Evolutionary conservation across 495 filamentous ascomycete species (phyloP).

Genomic region (Hypoxylon lienhwacheense): DNA sequence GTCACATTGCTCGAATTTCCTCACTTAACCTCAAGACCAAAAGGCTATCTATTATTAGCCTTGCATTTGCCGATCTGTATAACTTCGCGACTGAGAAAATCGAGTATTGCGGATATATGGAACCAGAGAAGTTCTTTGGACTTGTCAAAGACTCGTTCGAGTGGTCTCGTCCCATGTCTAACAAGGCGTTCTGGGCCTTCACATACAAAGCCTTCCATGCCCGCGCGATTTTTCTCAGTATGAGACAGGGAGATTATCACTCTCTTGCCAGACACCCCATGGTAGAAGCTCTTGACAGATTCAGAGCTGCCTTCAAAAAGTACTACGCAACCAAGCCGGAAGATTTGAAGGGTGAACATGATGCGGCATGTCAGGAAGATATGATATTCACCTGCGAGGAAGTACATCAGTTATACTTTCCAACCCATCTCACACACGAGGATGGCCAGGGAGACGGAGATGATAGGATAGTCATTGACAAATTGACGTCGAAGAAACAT

Average conservation of each 20-base stretch:
- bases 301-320: conserved; percentile 5
- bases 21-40: background rate
- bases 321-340: conserved; percentile 2
- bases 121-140: conserved; percentile 19
- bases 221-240: conserved; percentile 15
- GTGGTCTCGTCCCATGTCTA: conserved; percentile 13
- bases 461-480: conserved; percentile 15
- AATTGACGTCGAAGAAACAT: background rate
- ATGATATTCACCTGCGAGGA: background rate
- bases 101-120: background rate
- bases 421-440: conserved; percentile 1
- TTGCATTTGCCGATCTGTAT: conserved; percentile 18
- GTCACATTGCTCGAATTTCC: conserved; percentile 16
- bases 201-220: conserved; percentile 34
- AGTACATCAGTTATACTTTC: conserved; percentile 12
- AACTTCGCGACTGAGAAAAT: conserved; percentile 16
- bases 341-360: conserved; percentile 11
- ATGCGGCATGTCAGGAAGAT: conserved; percentile 14
- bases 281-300: conserved; percentile 16
- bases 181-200: conserved; percentile 31
- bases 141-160: conserved; percentile 12
- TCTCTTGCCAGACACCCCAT: background rate
- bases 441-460: conserved; percentile 18
- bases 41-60: background rate
- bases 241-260: background rate